Percentiles rank a stretch among this genome's conserved stretches.
Conservation (phyloP, 176 grass and related monocot species). For the Cymbopogon citratus region DNA sequence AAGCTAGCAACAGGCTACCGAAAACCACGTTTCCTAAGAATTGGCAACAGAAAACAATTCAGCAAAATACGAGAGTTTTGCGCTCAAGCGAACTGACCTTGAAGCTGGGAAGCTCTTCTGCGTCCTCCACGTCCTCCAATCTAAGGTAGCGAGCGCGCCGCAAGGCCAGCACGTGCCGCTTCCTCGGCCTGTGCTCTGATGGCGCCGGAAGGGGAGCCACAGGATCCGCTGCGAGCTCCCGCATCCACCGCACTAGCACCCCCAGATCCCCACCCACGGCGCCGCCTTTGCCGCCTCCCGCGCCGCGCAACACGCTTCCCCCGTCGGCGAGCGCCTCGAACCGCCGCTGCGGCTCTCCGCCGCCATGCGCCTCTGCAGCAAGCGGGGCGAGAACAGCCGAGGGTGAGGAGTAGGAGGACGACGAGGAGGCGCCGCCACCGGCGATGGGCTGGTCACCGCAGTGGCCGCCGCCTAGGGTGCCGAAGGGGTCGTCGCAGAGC, state of each 20-base stretch:
- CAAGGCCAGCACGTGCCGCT: slow-evolving; percentile 47
- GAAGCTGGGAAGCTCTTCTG: slow-evolving; percentile 57
- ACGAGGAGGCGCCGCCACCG: slow-evolving; percentile 3
- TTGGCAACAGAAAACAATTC: slow-evolving; percentile 12
- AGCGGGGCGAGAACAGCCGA: neutral
- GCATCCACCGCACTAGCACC: slow-evolving; percentile 44
- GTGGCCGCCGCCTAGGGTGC: slow-evolving; percentile 29
- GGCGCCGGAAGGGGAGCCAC: slow-evolving; percentile 23
- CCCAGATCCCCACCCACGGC: slow-evolving; percentile 38
- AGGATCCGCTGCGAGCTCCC: slow-evolving; percentile 53
- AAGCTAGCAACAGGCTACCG: slow-evolving; percentile 14
- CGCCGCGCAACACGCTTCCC: slow-evolving; percentile 15
- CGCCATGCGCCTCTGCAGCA: slow-evolving; percentile 14
- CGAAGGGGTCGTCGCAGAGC: slow-evolving; percentile 43
- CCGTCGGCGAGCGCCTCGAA: slow-evolving; percentile 36
- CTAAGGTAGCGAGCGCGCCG: slow-evolving; percentile 57
- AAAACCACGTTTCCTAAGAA: neutral
- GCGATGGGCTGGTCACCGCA: slow-evolving; percentile 34
- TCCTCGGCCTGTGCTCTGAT: slow-evolving; percentile 21
- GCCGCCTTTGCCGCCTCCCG: neutral
- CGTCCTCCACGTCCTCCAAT: slow-evolving; percentile 46
- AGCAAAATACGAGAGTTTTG: slow-evolving; percentile 18
- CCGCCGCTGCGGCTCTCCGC: slow-evolving; percentile 20
- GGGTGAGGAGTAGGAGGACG: slow-evolving; percentile 11
- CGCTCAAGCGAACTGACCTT: slow-evolving; percentile 30